phyloP scores from a whole-genome alignment of 225 moss, liverwort and hornwort species.

The Pleurozium schreberi region DNA sequence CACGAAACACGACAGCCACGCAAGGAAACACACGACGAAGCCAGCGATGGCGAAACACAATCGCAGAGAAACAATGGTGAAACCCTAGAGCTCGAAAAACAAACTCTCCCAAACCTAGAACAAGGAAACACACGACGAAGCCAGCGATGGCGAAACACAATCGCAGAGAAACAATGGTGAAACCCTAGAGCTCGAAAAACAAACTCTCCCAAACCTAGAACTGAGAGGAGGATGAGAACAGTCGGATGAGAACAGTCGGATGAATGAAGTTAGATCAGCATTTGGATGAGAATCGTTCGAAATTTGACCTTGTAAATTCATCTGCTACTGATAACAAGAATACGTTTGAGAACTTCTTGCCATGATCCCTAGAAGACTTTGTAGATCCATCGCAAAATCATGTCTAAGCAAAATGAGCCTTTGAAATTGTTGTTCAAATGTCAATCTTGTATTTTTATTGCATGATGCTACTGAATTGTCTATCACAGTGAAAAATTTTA shows the following conservation, averaged over 20 bases:
- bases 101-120: background rate
- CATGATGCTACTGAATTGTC: fast-evolving
- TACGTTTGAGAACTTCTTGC: background rate
- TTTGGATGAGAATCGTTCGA: background rate
- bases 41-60: background rate
- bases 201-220: background rate
- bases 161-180: background rate
- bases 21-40: background rate
- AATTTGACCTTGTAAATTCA: background rate
- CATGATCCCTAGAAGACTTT: background rate
- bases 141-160: background rate
- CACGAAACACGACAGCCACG: background rate
- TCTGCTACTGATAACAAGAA: background rate
- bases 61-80: background rate
- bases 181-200: constrained; percentile 8
- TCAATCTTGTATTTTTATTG: background rate
- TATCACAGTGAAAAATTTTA: background rate
- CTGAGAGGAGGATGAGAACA: background rate
- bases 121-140: background rate
- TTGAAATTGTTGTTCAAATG: background rate
- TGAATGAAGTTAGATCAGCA: background rate
- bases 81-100: constrained; percentile 8
- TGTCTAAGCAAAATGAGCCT: background rate
- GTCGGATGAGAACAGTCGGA: background rate
- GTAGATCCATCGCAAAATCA: background rate